A percentile compares a stretch with the other conserved stretches of the same genome.
Conservation (phyloP, 805 yeast species). For the Starmerella bacillaris region DNA sequence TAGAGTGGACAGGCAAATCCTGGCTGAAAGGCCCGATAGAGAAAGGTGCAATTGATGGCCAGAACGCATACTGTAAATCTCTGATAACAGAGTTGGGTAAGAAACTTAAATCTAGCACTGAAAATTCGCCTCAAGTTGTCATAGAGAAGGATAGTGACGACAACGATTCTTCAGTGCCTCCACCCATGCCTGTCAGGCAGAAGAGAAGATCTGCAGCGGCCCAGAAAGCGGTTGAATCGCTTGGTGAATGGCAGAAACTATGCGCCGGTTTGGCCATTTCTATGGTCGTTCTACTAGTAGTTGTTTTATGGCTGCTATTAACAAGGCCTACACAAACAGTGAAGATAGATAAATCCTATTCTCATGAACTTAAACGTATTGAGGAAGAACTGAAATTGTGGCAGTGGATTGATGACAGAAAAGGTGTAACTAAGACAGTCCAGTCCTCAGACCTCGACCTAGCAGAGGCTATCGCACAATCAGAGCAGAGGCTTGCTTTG, state of each 20-base stretch:
- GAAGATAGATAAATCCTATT: not conserved
- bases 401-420: slow-evolving; percentile 49
- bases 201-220: slow-evolving; percentile 6
- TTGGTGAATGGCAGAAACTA: slow-evolving; percentile 12
- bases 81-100: slow-evolving; percentile 26
- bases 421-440: slow-evolving; percentile 11
- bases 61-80: slow-evolving; percentile 40
- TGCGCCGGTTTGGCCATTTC: slow-evolving; percentile 5
- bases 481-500: slow-evolving; percentile 13
- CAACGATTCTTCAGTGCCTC: slow-evolving; percentile 1
- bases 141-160: slow-evolving; percentile 3
- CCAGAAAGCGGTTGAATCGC: slow-evolving; percentile 11
- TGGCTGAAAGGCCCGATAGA: slow-evolving; percentile 88
- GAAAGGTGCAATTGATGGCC: slow-evolving; percentile 68
- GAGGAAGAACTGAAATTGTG: slow-evolving; percentile 45
- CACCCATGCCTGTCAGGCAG: not conserved
- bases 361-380: slow-evolving; percentile 18
- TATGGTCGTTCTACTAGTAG: slow-evolving; percentile 9
- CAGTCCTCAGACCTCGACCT: slow-evolving; percentile 10
- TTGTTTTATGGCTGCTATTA: slow-evolving; percentile 2
- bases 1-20: slow-evolving; percentile 79
- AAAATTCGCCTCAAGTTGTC: slow-evolving; percentile 12
- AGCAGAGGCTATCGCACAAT: slow-evolving; percentile 14
- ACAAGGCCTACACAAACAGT: not conserved
- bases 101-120: slow-evolving; percentile 5